Conservation (phyloP, 371 early-diverging fungal genomes). For the Blakeslea trispora region DNA sequence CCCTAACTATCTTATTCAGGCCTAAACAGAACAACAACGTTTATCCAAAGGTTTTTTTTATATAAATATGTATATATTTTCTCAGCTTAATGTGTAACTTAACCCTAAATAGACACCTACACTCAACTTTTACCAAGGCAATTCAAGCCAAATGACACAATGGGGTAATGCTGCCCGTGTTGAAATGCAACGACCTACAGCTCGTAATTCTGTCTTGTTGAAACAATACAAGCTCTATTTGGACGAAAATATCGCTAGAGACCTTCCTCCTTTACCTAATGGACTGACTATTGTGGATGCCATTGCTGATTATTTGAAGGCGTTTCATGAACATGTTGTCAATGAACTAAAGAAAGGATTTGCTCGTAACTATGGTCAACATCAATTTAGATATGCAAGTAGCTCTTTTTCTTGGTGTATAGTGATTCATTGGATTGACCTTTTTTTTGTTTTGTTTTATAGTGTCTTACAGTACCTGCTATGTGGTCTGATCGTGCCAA, state of each 20-base stretch:
- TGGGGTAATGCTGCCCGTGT: constrained; percentile 37
- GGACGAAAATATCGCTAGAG: constrained; percentile 44
- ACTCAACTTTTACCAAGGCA: constrained; percentile 51
- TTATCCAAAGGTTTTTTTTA: constrained; percentile 55
- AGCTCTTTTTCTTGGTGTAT: too few relatives aligned
- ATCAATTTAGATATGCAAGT: constrained; percentile 44
- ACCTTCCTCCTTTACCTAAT: constrained; percentile 45
- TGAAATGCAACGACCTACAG: constrained; percentile 32
- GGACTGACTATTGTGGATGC: constrained; percentile 49
- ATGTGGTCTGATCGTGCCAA: constrained; percentile 58
- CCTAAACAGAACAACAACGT: constrained; percentile 60
- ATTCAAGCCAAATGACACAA: constrained; percentile 49
- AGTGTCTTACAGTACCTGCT: constrained; percentile 58
- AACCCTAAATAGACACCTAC: constrained; percentile 41
- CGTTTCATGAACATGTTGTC: constrained; percentile 47
- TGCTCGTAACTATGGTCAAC: constrained; percentile 45
- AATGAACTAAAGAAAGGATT: constrained; percentile 45
- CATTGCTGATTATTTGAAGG: constrained; percentile 49
- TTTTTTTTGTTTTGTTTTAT: background rate
- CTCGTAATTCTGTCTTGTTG: constrained; percentile 39
- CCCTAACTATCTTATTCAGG: constrained; percentile 29
- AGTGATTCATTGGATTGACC: background rate
- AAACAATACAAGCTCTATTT: constrained; percentile 53
- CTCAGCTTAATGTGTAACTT: too few relatives aligned
- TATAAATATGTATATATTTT: too few relatives aligned